Evolutionary conservation across 2,329 filamentous ascomycete species (phyloP).

Genomic region (Arthroderma uncinatum): DNA sequence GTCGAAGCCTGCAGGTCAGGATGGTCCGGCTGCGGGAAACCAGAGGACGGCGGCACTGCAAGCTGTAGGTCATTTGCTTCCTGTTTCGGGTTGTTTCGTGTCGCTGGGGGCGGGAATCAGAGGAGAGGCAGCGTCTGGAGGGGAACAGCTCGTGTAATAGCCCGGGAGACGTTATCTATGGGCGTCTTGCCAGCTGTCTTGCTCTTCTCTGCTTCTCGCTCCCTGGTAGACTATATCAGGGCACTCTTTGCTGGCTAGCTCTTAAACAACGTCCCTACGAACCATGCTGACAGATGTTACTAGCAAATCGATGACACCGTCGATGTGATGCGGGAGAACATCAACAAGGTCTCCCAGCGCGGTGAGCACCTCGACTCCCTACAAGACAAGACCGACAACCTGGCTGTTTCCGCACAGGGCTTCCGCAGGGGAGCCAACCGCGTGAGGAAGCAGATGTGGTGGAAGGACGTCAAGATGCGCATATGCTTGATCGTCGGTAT

Average conservation of each 20-base stretch:
- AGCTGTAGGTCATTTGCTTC: constrained; percentile 55
- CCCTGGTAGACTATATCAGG: neutral
- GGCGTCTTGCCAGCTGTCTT: neutral
- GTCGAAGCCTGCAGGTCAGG: constrained; percentile 34
- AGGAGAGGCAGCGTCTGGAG: no score
- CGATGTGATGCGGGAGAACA: constrained; percentile 91
- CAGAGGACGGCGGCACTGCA: constrained; percentile 64
- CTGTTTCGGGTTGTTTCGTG: neutral
- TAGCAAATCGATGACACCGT: constrained; percentile 98
- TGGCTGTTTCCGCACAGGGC: constrained; percentile 82
- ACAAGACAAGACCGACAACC: constrained; percentile 85
- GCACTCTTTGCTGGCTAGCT: no score
- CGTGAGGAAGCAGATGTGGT: constrained; percentile 98
- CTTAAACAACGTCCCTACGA: constrained; percentile 7
- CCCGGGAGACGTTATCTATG: neutral
- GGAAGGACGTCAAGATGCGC: constrained; percentile 99
- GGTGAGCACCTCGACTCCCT: constrained; percentile 78
- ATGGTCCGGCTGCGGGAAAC: constrained; percentile 45
- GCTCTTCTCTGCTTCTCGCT: neutral
- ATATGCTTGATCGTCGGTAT: constrained; percentile 89
- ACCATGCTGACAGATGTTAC: constrained; percentile 9
- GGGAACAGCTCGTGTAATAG: no score
- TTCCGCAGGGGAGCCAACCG: constrained; percentile 95
- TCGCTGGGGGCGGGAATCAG: no score
- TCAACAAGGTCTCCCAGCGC: constrained; percentile 91